Evolutionary conservation across 23 red algal genomes (phyloP), one percentile per base, ranked within the genome.

Genomic region (Agarophyton chilense): DNA sequence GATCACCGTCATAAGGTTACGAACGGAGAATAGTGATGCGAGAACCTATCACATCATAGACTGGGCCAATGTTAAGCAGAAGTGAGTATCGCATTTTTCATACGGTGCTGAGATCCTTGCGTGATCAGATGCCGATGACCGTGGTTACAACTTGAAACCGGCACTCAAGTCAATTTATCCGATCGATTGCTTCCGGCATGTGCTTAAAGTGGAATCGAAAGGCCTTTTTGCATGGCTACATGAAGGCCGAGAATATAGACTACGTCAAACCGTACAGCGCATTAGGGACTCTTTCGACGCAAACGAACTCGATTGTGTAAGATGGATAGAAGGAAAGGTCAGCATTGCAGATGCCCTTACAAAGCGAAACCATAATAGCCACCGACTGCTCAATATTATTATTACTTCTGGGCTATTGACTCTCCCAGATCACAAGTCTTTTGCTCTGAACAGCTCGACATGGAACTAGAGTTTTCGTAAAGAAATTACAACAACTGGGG

Each of bases 91-190:
- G 4, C 36, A 83, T 40, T 83, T 55, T 4, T 83, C 79, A 22
- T 67, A 83, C 66, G 43, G 33, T 14, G 79, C 79, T 11, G 79
- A 65, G 1, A 83, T 83, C 22, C 12, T 83, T 29, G 79, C 79
- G 5, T 49, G 55, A 31, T 32, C 55, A 65, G 58, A 83, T 45
- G 55, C 55, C 11, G 79, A 64, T 0, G 79, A 83, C 0, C 0
- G 60, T 11, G 0, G 55, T 10, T 43, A 34, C 21, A 18, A 41
- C 60, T 7, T 83, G 17, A 67, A 51, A 16, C 4, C 0, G 32
- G 19, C 55, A 39, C 22, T 63, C 7, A 65, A 49, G 9, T 65
- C 79, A 11, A 62, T 83, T 18, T 83, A 7, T 9, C 35, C 54
- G 4, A 24, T 31, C 1, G 52, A 49, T 11, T 6, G 4, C 2